A percentile compares a stretch with the other conserved stretches of the same genome.
These are phyloP conservation scores for Triticum dicoccoides DNA, from an alignment of 176 grass and related monocot genomes.

Conservation along the genomic window DNA sequence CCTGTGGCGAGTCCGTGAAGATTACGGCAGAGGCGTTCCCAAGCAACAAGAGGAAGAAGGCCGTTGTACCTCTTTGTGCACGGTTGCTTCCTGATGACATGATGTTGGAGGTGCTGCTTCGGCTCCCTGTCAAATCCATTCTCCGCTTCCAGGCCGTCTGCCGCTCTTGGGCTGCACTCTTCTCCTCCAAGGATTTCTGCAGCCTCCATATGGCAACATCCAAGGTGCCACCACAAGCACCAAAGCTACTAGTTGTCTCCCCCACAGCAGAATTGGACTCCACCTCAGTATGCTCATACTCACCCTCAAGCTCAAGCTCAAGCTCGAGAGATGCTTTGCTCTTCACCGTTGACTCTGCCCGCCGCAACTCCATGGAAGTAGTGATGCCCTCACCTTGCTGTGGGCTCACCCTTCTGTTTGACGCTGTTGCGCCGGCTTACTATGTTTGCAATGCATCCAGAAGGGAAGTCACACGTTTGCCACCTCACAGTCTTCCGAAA, in stretches of 20 bases:
- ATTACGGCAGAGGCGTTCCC: background rate
- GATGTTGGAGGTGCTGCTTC: constrained; percentile 3
- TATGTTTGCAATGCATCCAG: background rate
- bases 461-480: background rate
- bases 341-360: background rate
- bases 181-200: background rate
- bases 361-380: background rate
- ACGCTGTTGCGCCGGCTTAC: background rate
- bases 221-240: background rate
- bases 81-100: background rate
- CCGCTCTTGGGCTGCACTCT: background rate
- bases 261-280: background rate
- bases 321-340: background rate
- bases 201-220: background rate
- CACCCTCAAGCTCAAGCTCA: too few species aligned
- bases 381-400: background rate
- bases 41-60: background rate
- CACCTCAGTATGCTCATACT: background rate
- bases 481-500: background rate
- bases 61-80: background rate
- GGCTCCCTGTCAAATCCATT: background rate
- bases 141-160: background rate
- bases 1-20: background rate
- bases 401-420: constrained; percentile 9
- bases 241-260: background rate